A percentile compares a stretch with the other conserved stretches of the same genome.
Conservation (phyloP, 1,284 basidiomycete species). For the Trichosporon coremiiforme region DNA sequence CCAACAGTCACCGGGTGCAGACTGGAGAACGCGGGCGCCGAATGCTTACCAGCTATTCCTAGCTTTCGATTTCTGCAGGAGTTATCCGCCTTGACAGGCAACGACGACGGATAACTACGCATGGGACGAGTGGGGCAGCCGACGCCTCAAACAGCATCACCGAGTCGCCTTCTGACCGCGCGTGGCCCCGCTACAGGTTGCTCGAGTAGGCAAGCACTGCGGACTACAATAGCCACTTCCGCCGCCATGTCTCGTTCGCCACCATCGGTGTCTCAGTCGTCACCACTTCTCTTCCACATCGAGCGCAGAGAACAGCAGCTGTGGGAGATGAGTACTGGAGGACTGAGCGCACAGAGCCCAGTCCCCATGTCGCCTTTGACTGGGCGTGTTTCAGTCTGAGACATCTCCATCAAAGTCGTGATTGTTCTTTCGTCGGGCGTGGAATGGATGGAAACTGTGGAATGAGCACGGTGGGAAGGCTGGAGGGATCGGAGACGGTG, state of each 20-base stretch:
- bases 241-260: background rate
- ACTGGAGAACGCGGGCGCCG: no score
- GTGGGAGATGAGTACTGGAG: background rate
- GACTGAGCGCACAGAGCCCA: background rate
- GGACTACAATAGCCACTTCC: background rate
- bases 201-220: no score
- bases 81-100: no score
- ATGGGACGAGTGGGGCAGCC: no score
- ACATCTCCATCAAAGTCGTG: background rate
- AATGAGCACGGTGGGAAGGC: no score
- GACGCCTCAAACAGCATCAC: background rate
- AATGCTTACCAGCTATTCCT: no score
- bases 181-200: no score
- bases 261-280: conserved; percentile 1
- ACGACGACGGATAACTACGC: no score
- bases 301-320: background rate
- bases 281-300: background rate
- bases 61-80: no score
- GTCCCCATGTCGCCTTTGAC: background rate
- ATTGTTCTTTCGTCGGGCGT: background rate
- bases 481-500: no score
- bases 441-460: background rate
- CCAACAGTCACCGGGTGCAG: no score
- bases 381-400: background rate
- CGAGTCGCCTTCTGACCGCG: background rate